Conservation (phyloP, 2,329 filamentous ascomycete species). For the Sporothrix schenckii region DNA sequence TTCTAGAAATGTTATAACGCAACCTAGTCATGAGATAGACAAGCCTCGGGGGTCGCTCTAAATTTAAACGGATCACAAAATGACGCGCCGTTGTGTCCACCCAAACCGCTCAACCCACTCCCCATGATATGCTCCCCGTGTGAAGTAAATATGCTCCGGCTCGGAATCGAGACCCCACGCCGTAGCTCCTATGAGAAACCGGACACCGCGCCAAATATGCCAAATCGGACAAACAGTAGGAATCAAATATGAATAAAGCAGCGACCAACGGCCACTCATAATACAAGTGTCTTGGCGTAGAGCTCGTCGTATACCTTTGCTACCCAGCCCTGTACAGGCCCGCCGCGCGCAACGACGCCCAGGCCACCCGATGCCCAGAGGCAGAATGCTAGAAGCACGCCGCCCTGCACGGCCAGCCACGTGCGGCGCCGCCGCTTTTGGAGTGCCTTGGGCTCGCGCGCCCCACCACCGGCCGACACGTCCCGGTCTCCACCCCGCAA, state of each 20-base stretch:
- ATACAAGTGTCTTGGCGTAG: constrained; percentile 45
- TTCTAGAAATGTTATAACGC: constrained; percentile 21
- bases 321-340: constrained; percentile 74
- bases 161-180: constrained; percentile 6
- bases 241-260: background rate
- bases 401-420: constrained; percentile 72
- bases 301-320: constrained; percentile 78
- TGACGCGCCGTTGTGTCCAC: constrained; percentile 6
- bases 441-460: constrained; percentile 51
- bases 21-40: constrained; percentile 21
- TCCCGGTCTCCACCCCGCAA: background rate
- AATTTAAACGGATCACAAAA: background rate
- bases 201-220: constrained; percentile 17
- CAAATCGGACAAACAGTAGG: background rate
- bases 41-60: background rate
- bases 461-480: background rate
- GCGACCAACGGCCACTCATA: background rate
- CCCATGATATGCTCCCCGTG: background rate
- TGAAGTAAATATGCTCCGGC: background rate
- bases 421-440: constrained; percentile 57
- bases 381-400: constrained; percentile 59
- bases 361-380: constrained; percentile 84
- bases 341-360: constrained; percentile 74
- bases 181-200: constrained; percentile 25
- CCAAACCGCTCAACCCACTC: background rate